Conservation (phyloP, 2,329 filamentous ascomycete genomes). For the Calonectria pauciramosa region DNA sequence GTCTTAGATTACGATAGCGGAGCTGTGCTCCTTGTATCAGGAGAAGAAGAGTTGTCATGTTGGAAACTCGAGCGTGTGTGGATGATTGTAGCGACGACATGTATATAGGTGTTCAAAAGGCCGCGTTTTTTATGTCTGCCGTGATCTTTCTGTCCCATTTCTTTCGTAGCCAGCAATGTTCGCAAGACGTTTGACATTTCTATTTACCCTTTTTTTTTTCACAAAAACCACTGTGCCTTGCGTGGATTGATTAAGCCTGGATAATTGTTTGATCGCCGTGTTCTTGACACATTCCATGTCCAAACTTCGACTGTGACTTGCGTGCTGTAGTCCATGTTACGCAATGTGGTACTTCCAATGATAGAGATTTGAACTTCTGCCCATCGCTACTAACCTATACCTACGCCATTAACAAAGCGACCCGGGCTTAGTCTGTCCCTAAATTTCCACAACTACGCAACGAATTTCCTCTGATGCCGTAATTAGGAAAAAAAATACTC, state of each 20-base stretch:
- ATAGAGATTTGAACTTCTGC: neutral
- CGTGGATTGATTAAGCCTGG: neutral
- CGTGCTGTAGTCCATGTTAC: neutral
- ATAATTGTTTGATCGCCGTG: no score
- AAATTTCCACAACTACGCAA: neutral
- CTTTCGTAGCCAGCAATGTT: neutral
- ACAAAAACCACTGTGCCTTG: no score
- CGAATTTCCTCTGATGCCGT: neutral
- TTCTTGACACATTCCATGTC: neutral
- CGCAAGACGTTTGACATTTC: neutral
- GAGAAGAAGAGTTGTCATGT: conserved; percentile 18
- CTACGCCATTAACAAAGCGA: neutral
- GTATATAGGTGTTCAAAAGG: conserved; percentile 47
- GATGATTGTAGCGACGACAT: conserved; percentile 41
- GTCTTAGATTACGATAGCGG: conserved; percentile 56
- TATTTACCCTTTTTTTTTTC: neutral
- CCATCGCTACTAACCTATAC: neutral
- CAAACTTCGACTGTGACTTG: neutral
- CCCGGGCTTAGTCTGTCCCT: neutral
- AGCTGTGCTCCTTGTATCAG: conserved; percentile 20
- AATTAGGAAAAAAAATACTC: neutral
- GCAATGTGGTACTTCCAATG: neutral
- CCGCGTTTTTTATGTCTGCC: conserved; percentile 39
- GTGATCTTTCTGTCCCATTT: conserved; percentile 2
- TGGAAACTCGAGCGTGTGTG: conserved; percentile 32